Evolutionary conservation across 805 yeast genomes (phyloP).

Genomic region (Jamesozyma spencerorum): DNA sequence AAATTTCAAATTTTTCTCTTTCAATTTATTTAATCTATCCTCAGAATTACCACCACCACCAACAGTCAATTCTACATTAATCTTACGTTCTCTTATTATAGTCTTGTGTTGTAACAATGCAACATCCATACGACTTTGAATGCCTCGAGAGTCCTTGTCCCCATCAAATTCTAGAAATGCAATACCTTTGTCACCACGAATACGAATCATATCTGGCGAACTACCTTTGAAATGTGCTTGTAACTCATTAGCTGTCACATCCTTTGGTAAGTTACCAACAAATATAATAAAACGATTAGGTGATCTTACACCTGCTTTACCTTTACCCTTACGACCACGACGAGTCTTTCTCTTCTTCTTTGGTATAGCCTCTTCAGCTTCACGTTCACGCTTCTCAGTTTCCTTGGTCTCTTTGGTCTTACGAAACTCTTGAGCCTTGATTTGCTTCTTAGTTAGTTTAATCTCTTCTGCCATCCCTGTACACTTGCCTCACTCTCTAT

Average conservation of each 20-base stretch:
- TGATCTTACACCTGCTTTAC: constrained; percentile 36
- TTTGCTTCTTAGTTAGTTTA: constrained; percentile 31
- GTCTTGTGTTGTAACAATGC: constrained; percentile 83
- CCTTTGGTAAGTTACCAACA: constrained; percentile 84
- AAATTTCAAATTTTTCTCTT: constrained; percentile 68
- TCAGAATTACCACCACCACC: constrained; percentile 95
- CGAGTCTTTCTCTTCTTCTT: constrained; percentile 45
- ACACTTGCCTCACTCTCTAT: no score
- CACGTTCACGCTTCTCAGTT: constrained; percentile 17
- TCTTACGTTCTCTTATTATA: constrained; percentile 52
- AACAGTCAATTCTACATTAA: constrained; percentile 92
- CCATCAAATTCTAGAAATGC: constrained; percentile 81
- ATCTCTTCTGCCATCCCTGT: constrained; percentile 11
- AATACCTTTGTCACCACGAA: constrained; percentile 79
- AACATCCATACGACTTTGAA: constrained; percentile 70
- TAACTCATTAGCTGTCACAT: constrained; percentile 52
- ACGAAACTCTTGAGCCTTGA: constrained; percentile 29
- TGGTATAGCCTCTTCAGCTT: constrained; percentile 23
- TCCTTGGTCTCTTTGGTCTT: constrained; percentile 26
- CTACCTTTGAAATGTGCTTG: constrained; percentile 62
- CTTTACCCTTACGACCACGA: constrained; percentile 71
- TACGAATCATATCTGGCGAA: constrained; percentile 66
- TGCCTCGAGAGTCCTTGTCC: constrained; percentile 36
- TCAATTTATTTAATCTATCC: constrained; percentile 57
- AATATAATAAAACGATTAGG: constrained; percentile 67